Evolutionary conservation across 257 asterid species (phyloP).

Genomic region (Solanum paucissectum): DNA sequence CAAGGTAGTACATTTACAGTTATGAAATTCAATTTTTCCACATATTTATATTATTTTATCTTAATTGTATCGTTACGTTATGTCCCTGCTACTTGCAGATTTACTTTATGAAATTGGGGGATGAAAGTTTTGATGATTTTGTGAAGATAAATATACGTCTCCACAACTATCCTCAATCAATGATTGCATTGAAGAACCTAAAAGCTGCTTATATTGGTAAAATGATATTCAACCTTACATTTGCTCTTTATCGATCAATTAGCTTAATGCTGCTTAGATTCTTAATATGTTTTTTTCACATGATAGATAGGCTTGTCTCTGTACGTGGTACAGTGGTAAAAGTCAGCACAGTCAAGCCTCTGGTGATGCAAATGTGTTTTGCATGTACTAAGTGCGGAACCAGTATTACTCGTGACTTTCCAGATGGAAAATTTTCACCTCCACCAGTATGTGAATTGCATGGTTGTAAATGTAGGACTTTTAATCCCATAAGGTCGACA

Average conservation of each 20-base stretch:
- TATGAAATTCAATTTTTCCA: background rate
- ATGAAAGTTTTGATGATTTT: slow-evolving; percentile 20
- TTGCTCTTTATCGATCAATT: background rate
- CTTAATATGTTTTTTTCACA: slow-evolving; percentile 7
- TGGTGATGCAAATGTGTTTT: slow-evolving; percentile 81
- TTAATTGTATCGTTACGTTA: background rate
- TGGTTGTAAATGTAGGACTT: slow-evolving; percentile 71
- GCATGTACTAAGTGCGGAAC: slow-evolving; percentile 83
- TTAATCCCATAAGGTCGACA: slow-evolving; percentile 60
- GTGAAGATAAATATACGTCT: slow-evolving; percentile 63
- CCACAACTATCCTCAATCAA: slow-evolving; percentile 65
- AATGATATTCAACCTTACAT: background rate
- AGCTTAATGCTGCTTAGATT: background rate
- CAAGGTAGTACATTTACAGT: slow-evolving; percentile 34
- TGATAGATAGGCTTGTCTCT: slow-evolving; percentile 76
- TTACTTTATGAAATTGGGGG: slow-evolving; percentile 24
- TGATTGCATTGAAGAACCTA: slow-evolving; percentile 87
- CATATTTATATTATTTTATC: background rate
- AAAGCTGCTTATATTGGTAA: slow-evolving; percentile 98
- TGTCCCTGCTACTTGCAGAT: slow-evolving; percentile 27
- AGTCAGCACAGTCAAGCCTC: slow-evolving; percentile 83
- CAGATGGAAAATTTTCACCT: slow-evolving; percentile 92
- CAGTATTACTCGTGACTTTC: slow-evolving; percentile 52
- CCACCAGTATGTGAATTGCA: slow-evolving; percentile 65
- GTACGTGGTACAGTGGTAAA: slow-evolving; percentile 77